Base-by-base conservation (phyloP, 2,329 filamentous ascomycete species). In the Diaporthe amygdali region DNA sequence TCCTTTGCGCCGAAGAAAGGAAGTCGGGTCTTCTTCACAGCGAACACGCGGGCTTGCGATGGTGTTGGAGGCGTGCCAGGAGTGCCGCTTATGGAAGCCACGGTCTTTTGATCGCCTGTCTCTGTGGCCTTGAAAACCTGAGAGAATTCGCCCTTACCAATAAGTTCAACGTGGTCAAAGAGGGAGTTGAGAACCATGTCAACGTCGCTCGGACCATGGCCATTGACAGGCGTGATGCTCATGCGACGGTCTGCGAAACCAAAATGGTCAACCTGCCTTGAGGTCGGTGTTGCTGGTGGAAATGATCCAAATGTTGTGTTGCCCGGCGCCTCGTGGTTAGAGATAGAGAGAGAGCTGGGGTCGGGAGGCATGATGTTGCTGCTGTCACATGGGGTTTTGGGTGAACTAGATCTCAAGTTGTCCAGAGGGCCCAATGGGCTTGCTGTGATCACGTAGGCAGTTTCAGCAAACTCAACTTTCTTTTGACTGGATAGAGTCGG, bases 71-170 rank as follows among this genome's bases (percentile, higher is more conserved):
- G 86, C n/a, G 87, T 84, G 14, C 85, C 84, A 1, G 88, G 84
- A 1, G 86, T 88, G 72, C 81, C 81, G 55, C 84, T 84, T 68
- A 86, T 81, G 63, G 76, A 86, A 76, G 75, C 82, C 78, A 71
- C 82, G 76, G 73, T 77, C 32, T 47, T 59, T n/a, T 30, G 66
- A 12, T 68, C 52, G 17, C 44, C 51, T 77, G 47, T 75, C 76
- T 56, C 52, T 17, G 90, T 90, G 5, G 97, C 95, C 44, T 92
- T 91, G 80, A 94, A 99, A 0, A 99, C 96, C 69, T 93, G 90
- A 0, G 96, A 98, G 79, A 99, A 99, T 79, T 98, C 96, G 71
- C 96, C 96, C 72, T 92, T 92, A 59, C 96, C 96, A 74, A 96
- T 88, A 71, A 92, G 87, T 76, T 94, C 93, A 15, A 97, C 92